Percentiles rank a stretch among this genome's conserved stretches.
Conservation (phyloP, 192 early-diverging fungal species). For the Rhizophlyctis rosea region DNA sequence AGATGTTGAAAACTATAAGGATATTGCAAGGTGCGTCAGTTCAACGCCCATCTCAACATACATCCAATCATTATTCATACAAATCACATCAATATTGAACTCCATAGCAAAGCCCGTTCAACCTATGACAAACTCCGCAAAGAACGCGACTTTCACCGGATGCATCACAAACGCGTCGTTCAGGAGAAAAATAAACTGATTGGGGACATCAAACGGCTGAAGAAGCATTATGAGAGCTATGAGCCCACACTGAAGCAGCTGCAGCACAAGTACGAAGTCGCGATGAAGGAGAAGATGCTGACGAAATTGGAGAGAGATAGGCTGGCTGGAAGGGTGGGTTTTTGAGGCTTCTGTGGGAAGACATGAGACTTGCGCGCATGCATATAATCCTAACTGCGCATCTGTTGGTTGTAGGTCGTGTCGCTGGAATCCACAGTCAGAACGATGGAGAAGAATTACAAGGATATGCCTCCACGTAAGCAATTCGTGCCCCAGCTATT, state of each 20-base stretch:
- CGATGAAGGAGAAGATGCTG: constrained; percentile 62
- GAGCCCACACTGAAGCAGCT: constrained; percentile 44
- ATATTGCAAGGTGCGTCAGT: constrained; percentile 57
- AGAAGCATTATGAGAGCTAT: constrained; percentile 50
- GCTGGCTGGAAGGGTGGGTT: constrained; percentile 35
- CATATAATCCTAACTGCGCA: too few relatives aligned
- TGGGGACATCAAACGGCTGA: constrained; percentile 52
- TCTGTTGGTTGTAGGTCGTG: too few relatives aligned
- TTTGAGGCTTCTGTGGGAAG: constrained; percentile 10
- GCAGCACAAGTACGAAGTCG: constrained; percentile 47
- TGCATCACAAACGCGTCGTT: constrained; percentile 61
- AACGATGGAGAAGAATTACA: too few relatives aligned
- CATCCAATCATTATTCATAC: not conserved
- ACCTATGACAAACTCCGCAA: constrained; percentile 58
- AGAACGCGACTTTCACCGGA: constrained; percentile 56
- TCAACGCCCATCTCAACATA: too few relatives aligned
- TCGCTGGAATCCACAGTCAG: too few relatives aligned
- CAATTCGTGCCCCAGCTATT: too few relatives aligned
- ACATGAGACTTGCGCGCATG: too few relatives aligned
- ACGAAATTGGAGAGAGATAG: constrained; percentile 53
- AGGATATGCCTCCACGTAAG: too few relatives aligned
- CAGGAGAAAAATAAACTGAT: constrained; percentile 54
- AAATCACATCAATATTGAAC: constrained; percentile 1
- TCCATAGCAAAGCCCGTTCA: constrained; percentile 48
- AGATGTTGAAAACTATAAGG: constrained; percentile 55